Evolutionary conservation across 192 early-diverging fungal genomes (phyloP).

Genomic region (Coemansia sp.): DNA sequence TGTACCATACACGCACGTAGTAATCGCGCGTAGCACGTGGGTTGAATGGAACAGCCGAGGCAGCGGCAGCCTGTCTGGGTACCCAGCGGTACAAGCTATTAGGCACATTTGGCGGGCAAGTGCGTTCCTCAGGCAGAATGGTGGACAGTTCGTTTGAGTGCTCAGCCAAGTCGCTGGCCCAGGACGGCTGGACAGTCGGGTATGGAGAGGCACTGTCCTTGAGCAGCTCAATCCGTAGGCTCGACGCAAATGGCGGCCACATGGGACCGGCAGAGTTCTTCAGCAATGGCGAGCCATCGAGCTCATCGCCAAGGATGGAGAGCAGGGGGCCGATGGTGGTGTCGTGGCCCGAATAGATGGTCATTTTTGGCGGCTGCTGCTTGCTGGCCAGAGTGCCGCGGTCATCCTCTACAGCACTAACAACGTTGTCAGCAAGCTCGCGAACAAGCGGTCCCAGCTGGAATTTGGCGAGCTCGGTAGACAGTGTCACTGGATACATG

Average conservation of each 20-base stretch:
- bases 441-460: slow-evolving; percentile 31
- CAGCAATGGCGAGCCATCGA: background rate
- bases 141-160: slow-evolving; percentile 10
- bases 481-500: slow-evolving; percentile 18
- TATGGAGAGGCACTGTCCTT: slow-evolving; percentile 28
- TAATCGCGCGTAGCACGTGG: slow-evolving; percentile 50
- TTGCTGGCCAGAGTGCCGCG: slow-evolving; percentile 6
- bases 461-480: slow-evolving; percentile 27
- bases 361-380: slow-evolving; percentile 18
- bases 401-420: slow-evolving; percentile 30
- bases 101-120: slow-evolving; percentile 28
- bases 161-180: slow-evolving; percentile 40
- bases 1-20: slow-evolving; percentile 54
- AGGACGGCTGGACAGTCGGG: slow-evolving; percentile 24
- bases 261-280: background rate
- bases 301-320: slow-evolving; percentile 26
- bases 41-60: background rate
- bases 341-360: slow-evolving; percentile 54
- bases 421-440: slow-evolving; percentile 33
- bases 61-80: background rate
- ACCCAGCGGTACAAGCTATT: slow-evolving; percentile 36
- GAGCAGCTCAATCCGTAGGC: slow-evolving; percentile 47
- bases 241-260: slow-evolving; percentile 44
- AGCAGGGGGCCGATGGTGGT: slow-evolving; percentile 44
- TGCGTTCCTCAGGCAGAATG: slow-evolving; percentile 24